Base-by-base conservation (phyloP, 164 flowering plant species). In the Echeveria elegans region DNA sequence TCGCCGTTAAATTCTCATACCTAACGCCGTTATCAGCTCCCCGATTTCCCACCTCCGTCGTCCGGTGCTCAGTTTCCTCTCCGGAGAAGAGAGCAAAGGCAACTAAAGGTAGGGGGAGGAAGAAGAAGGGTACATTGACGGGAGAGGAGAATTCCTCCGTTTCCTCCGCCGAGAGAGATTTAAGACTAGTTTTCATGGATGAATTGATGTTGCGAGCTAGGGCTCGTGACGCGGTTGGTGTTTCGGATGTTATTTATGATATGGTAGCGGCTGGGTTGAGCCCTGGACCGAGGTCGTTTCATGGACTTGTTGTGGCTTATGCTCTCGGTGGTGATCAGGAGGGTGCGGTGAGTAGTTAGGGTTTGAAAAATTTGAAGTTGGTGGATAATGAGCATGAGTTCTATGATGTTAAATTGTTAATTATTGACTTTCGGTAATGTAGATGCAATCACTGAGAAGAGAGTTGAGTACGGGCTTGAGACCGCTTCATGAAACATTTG, bases 261-360 rank as follows among this genome's bases (percentile, higher is more conserved):
- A 93, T 93, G 98, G 72, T 90, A 62, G 98, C 96, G 30, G 98
- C 96, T 6, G 98, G 98, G 4, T 74, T 90, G 41, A 79, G 38
- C 59, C 97, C 96, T 0, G 98, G 98, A 0, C 97, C 98, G 16
- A 75, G 96, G 47, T 87, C 98, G 15, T 93, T 83, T 72, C 98
- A 93, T 70, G 98, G 98, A 0, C 82, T 93, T 45, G 76, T 93
- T 24, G 96, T 93, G 6, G 79, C 97, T 10, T 81, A 88, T 71
- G 76, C 76, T 1, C 89, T 93, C 26, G 73, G 68, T 10, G 86
- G 88, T 15, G 91, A 93, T 48, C 77, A 69, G 2, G 82, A 83
- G 63, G 96, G 96, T 77, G 94, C 98, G 77, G 98, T 92, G 79
- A 34, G 66, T 62, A 37, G 58, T 28, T 64, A 12, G 18, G 66